These are phyloP conservation scores for Agrocybe pediades DNA, from an alignment of 768 basidiomycete genomes.

Conservation along the genomic window DNA sequence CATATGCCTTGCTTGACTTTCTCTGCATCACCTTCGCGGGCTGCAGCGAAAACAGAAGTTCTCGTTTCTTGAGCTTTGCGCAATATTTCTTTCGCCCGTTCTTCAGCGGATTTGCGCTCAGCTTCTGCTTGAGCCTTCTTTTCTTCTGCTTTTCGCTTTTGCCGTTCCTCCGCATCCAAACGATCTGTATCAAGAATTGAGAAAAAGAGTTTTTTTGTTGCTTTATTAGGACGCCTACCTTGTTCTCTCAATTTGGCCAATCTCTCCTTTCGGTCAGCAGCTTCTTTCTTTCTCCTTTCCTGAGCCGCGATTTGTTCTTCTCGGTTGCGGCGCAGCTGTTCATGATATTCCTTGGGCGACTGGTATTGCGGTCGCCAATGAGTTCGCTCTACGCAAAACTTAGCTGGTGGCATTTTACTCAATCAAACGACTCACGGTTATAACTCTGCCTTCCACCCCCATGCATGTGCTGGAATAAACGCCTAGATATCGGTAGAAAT, in stretches of 20 bases:
- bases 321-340: constrained; percentile 47
- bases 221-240: constrained; percentile 34
- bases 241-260: constrained; percentile 53
- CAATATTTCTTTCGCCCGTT: constrained; percentile 46
- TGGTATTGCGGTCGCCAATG: constrained; percentile 36
- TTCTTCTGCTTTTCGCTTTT: constrained; percentile 51
- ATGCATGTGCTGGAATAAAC: constrained; percentile 22
- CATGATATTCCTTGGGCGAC: constrained; percentile 52
- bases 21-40: constrained; percentile 52
- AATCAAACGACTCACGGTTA: constrained; percentile 8
- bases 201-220: neutral
- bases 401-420: neutral
- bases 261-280: constrained; percentile 47
- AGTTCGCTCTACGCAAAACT: constrained; percentile 8
- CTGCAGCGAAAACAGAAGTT: constrained; percentile 66
- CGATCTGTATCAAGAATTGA: constrained; percentile 42
- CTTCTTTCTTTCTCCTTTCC: constrained; percentile 52
- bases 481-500: constrained; percentile 31
- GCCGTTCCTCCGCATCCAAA: constrained; percentile 55
- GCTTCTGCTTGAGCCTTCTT: constrained; percentile 60
- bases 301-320: constrained; percentile 60
- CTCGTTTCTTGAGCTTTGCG: constrained; percentile 56
- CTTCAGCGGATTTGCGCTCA: constrained; percentile 50
- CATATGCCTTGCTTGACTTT: constrained; percentile 66
- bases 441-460: neutral